Base-by-base conservation (phyloP, 768 basidiomycete genomes). In the Austroboletus eburneus region DNA sequence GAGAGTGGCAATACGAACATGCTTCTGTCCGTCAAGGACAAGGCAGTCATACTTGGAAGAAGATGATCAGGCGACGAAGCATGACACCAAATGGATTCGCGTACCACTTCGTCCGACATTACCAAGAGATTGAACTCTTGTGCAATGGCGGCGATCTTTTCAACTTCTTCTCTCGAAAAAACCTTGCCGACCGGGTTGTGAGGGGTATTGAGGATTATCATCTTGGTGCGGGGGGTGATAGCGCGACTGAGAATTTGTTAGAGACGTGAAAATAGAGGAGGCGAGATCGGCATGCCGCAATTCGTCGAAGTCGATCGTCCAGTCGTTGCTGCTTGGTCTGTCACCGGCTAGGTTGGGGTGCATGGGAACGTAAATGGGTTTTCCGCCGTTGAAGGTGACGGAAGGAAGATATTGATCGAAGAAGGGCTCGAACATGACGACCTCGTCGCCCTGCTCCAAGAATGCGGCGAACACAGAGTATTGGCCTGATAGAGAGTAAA, bases 181-280 rank as follows among this genome's bases (percentile, higher is more conserved):
- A 97, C 91, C 68, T 99, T 99, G 39, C 96, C 96, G n/a, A 97
- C 79, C 20, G 96, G 96, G 66, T 98, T 98, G 68, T 97, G 94
- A 6, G 94, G 92, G 2, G 95, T 97, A 67, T 96, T 97, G 56
- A 96, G 73, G 54, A 96, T 88, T 52, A 98, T 91, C 68, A 93
- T 89, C 67, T 98, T 99, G 7, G 93, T 86, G 42, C 85, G 83
- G 10, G 90, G 79, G 5, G 92, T 92, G 61, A 97, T 77, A 10
- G 96, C 84, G 20, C 77, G 78, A 46, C 91, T 87, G 16, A 29
- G 24, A 35, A n/a, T 34, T 14, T 39, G 51, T 48, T 53, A 51
- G 38, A 35, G 25, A 45, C 4, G 13, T 21, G 18, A 22, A 27
- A 16, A 32, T 25, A 10, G 25, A 41, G 22, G 42, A n/a, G 3